phyloP scores from a whole-genome alignment of 164 flowering plant species.

The Dillenia turbinata region DNA sequence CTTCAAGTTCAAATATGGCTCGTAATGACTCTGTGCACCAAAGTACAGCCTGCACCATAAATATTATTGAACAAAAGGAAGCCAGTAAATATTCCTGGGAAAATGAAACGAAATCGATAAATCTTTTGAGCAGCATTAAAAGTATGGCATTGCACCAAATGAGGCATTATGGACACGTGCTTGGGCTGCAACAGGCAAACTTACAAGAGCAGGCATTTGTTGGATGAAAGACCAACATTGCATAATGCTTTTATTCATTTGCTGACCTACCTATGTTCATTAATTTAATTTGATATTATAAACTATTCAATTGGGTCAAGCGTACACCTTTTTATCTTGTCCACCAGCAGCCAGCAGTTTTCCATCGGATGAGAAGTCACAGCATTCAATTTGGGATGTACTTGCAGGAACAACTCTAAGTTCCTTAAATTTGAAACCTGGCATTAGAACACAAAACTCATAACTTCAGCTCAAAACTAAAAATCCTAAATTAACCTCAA shows the following conservation, averaged over 20 bases:
- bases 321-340: conserved; percentile 34
- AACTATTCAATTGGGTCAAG: not conserved
- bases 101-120: not conserved
- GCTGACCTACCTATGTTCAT: not conserved
- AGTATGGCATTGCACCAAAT: not conserved
- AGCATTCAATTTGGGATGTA: conserved; percentile 26
- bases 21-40: conserved; percentile 64
- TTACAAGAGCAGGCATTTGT: too few species aligned
- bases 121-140: not conserved
- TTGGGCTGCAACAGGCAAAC: too few species aligned
- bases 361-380: conserved; percentile 50
- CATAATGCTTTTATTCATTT: too few species aligned
- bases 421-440: conserved; percentile 38
- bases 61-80: conserved; percentile 5
- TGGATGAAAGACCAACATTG: too few species aligned
- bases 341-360: conserved; percentile 50
- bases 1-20: conserved; percentile 58
- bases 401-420: conserved; percentile 22
- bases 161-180: not conserved
- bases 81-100: not conserved
- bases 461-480: not conserved
- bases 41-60: conserved; percentile 52
- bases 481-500: too few species aligned
- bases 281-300: conserved; percentile 2
- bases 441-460: not conserved